Conservation (phyloP, 1,284 basidiomycete genomes). For the Irpex lacteus region DNA sequence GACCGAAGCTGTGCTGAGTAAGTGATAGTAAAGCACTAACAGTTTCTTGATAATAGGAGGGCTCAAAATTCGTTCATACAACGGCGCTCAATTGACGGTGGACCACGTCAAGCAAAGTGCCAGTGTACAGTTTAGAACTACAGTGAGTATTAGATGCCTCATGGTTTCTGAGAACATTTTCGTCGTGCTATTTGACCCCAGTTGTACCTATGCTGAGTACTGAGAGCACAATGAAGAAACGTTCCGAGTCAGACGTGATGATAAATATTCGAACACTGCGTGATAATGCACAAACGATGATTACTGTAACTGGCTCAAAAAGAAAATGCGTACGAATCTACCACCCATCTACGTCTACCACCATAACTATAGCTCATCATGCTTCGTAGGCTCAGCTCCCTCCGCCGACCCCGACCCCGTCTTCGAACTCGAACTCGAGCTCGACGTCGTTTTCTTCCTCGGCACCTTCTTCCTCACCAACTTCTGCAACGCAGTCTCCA, state of each 20-base stretch:
- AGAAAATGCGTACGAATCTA: background rate
- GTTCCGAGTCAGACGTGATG: background rate
- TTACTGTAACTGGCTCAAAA: background rate
- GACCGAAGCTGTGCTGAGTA: too few relatives aligned
- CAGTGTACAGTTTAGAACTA: too few relatives aligned
- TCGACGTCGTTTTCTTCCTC: conserved; percentile 45
- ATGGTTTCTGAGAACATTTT: too few relatives aligned
- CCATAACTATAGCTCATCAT: conserved; percentile 8
- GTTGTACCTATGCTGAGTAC: background rate
- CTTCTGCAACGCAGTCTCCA: conserved; percentile 74
- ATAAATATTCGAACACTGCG: background rate
- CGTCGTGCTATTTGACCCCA: too few relatives aligned
- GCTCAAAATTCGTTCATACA: too few relatives aligned
- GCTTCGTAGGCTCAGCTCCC: conserved; percentile 7
- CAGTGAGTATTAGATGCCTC: too few relatives aligned
- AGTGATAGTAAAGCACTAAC: too few relatives aligned
- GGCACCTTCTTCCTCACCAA: conserved; percentile 66
- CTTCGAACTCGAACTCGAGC: conserved; percentile 14
- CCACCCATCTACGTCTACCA: background rate
- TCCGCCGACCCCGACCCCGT: background rate
- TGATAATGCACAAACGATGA: background rate
- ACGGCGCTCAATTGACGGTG: too few relatives aligned
- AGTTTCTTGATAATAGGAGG: too few relatives aligned
- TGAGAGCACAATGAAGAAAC: too few relatives aligned
- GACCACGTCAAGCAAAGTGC: too few relatives aligned